phyloP scores from a whole-genome alignment of 2,329 filamentous ascomycete genomes.

The Rhytidhysteron rufulum region DNA sequence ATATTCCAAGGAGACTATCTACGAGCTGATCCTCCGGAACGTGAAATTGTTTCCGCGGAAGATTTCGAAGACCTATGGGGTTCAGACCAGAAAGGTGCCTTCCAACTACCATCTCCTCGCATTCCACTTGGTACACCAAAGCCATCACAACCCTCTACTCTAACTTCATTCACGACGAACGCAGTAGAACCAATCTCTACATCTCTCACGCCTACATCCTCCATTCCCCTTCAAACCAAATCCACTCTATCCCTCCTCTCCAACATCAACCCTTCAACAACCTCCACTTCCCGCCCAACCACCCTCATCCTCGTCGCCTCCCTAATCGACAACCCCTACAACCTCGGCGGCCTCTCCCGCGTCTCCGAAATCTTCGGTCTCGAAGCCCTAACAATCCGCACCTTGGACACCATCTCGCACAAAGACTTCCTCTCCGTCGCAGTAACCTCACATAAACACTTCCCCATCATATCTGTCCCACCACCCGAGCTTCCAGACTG shows the following conservation, averaged over 20 bases:
- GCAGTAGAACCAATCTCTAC: constrained; percentile 9
- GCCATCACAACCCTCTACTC: neutral
- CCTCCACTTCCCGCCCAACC: constrained; percentile 19
- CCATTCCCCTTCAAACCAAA: constrained; percentile 49
- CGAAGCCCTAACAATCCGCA: constrained; percentile 42
- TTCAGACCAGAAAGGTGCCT: constrained; percentile 13
- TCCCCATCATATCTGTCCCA: constrained; percentile 42
- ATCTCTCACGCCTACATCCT: neutral
- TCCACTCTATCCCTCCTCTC: constrained; percentile 33
- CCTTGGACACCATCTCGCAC: constrained; percentile 37
- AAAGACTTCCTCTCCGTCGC: constrained; percentile 49
- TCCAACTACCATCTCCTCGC: constrained; percentile 17
- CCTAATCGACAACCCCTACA: constrained; percentile 48
- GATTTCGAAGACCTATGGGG: constrained; percentile 39
- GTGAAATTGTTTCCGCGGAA: constrained; percentile 28
- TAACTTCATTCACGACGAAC: neutral
- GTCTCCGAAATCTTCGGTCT: constrained; percentile 51
- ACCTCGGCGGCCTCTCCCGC: constrained; percentile 49
- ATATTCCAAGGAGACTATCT: constrained; percentile 46
- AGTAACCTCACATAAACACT: constrained; percentile 48
- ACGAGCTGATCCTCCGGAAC: constrained; percentile 40
- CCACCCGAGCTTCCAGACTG: constrained; percentile 31
- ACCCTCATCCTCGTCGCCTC: constrained; percentile 48
- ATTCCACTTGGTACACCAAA: constrained; percentile 27
- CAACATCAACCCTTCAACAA: constrained; percentile 15